These are phyloP conservation scores for Solanum clarkiae DNA, from an alignment of 257 asterid species.

Conservation along the genomic window DNA sequence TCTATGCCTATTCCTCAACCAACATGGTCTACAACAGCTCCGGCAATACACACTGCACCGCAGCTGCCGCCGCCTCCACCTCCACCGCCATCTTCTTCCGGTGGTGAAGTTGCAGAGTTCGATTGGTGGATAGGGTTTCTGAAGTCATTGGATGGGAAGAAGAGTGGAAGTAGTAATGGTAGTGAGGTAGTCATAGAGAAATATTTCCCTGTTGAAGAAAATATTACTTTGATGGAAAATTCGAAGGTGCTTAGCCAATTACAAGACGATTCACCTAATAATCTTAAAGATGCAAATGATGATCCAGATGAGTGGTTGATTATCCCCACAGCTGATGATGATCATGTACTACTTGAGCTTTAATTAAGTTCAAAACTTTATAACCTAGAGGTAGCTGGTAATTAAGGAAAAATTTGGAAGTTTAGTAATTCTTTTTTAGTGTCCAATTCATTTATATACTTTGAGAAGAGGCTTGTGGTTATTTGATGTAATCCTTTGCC, in stretches of 20 bases:
- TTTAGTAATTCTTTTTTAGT: background rate
- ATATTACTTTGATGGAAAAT: background rate
- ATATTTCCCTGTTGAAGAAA: background rate
- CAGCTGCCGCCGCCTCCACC: background rate
- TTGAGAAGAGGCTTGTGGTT: background rate
- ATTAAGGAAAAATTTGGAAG: background rate
- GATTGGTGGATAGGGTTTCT: conserved; percentile 36
- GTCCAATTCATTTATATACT: background rate
- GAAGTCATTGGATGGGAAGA: conserved; percentile 18
- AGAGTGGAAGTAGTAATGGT: background rate
- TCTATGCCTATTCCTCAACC: conserved; percentile 20
- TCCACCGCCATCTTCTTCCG: conserved; percentile 1
- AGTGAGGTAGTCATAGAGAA: background rate
- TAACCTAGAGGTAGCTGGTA: background rate
- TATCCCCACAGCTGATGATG: conserved; percentile 5
- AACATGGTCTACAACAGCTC: conserved; percentile 34
- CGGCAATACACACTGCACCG: conserved; percentile 10
- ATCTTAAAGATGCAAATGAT: background rate
- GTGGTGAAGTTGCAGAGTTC: conserved; percentile 9
- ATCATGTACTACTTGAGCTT: background rate
- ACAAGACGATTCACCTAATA: background rate
- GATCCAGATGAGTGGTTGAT: conserved; percentile 19
- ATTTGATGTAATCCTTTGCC: background rate
- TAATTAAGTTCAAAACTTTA: background rate
- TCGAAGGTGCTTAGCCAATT: background rate